Conservation (phyloP, 345 rosid species). For the Erysimum cheiranthoides region DNA sequence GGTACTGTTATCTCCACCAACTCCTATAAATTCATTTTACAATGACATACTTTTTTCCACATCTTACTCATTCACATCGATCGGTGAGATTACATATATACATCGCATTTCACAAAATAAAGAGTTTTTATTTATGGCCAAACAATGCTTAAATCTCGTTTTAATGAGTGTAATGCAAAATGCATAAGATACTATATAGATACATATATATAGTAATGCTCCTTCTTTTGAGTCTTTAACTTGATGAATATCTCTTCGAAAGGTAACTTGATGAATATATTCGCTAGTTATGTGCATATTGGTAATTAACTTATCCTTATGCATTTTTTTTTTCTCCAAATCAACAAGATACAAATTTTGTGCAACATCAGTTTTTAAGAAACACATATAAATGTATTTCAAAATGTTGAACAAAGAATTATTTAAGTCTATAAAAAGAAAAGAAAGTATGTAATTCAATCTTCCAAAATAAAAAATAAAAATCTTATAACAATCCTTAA, state of each 20-base stretch:
- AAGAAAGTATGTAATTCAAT: neutral
- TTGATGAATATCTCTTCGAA: neutral
- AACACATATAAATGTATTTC: too few relatives aligned
- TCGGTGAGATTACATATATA: neutral
- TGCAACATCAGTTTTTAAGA: neutral
- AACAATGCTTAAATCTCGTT: neutral
- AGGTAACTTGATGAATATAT: neutral
- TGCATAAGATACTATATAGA: too few relatives aligned
- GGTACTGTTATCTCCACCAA: neutral
- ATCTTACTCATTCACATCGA: neutral
- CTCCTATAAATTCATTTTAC: neutral
- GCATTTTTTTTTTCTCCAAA: neutral
- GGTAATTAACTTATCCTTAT: neutral
- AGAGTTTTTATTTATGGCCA: neutral
- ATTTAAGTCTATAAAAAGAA: neutral
- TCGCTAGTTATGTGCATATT: neutral
- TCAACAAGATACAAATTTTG: neutral
- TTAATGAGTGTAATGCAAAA: neutral
- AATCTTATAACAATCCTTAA: neutral
- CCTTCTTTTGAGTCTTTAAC: neutral
- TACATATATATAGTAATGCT: neutral
- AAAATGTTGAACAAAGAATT: neutral
- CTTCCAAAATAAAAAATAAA: neutral
- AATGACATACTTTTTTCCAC: neutral
- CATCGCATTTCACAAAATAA: neutral